Evolutionary conservation across 2,329 filamentous ascomycete species (phyloP), one percentile per base, ranked within the genome.

Genomic region (Fusarium sp.): DNA sequence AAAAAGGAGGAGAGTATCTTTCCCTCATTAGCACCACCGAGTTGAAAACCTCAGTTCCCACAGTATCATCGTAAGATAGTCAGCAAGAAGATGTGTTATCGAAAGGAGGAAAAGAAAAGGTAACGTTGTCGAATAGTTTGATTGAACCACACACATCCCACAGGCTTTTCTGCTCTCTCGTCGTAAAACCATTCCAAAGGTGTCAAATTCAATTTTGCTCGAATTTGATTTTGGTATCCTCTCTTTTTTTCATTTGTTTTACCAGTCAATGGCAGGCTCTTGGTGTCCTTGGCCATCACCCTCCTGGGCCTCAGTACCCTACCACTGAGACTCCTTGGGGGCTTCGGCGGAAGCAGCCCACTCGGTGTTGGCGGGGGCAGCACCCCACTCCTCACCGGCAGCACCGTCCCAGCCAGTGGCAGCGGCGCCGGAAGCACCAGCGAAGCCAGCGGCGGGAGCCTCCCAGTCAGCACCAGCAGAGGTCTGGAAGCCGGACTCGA

Each of bases 21-120:
- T 98, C 95, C 95, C 94, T 98, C 95, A 92, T 98, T 88, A 98
- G 94, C 92, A 90, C 91, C 86, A 84, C 87, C 87, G 89, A 89
- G 78, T 86, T 87, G 84, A 83, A 56, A 67, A 86, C 83, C 85
- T 83, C 44, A 60, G 67, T 74, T 65, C 67, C 60, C 44, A 38
- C 30, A 17, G 66, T 63, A 65, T 73, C 18, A 56, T 67, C 44
- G 63, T 72, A 74, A 50, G 35, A 73, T 71, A 71, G 67, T 73
- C 70, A 72, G 69, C 71, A 76, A 77, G 74, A 72, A 74, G 56
- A 57, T 59, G 55, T 54, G 46, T 40, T 57, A 60, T 70, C 56
- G 59, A 59, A 54, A 67, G 35, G 60, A 33, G 40, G 10, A 30
- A 53, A 45, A 40, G 23, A 62, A 62, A 68, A 73, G 35, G 54